phyloP scores from a whole-genome alignment of 1,139 yeast species.

The Diutina scorzettiae region DNA sequence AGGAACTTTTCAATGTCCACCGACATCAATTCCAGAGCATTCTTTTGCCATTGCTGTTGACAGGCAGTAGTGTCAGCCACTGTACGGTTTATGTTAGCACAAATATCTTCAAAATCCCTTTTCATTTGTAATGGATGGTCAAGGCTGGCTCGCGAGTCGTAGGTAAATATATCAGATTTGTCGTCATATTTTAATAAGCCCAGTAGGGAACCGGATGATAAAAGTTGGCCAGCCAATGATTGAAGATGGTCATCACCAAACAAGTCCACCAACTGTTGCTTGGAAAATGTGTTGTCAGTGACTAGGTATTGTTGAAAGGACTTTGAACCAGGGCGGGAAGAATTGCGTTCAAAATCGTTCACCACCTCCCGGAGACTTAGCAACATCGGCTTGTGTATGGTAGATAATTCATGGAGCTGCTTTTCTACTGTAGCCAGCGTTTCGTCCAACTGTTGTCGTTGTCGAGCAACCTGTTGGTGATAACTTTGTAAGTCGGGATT shows the following conservation, averaged over 20 bases:
- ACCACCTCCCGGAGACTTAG: not conserved
- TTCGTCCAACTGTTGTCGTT: not conserved
- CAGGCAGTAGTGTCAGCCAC: not conserved
- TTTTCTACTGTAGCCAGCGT: not conserved
- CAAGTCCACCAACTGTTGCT: not conserved
- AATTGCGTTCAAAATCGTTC: not conserved
- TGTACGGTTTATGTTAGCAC: not conserved
- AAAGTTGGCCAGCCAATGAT: not conserved
- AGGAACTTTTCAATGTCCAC: no score
- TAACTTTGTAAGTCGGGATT: not conserved
- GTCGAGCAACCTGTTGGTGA: not conserved
- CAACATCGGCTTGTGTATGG: not conserved
- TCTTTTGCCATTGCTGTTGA: not conserved
- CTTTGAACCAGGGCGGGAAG: not conserved
- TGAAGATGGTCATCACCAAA: not conserved
- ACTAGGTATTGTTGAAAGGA: no score
- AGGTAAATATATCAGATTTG: no score
- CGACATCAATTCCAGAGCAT: no score
- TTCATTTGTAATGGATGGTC: not conserved
- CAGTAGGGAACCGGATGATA: no score
- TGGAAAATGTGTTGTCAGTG: no score
- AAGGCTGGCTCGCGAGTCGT: not conserved
- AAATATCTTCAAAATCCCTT: not conserved
- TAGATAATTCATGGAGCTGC: not conserved
- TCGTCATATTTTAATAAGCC: no score